Percentiles rank a stretch among this genome's conserved stretches.
phyloP scores from a whole-genome alignment of 1,284 basidiomycete genomes.

The Phellopilus nigrolimitatus region DNA sequence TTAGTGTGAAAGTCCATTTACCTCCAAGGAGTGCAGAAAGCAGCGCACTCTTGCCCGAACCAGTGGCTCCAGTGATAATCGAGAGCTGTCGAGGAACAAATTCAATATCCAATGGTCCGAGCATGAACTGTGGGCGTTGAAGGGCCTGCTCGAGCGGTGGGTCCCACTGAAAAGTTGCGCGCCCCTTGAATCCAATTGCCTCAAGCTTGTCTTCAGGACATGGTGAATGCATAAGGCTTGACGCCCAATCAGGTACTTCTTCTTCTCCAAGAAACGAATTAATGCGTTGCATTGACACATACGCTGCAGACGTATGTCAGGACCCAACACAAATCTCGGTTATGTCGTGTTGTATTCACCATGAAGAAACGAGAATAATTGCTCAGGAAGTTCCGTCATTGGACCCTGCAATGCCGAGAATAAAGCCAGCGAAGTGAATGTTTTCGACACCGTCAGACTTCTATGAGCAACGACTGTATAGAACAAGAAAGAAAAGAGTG shows the following conservation, averaged over 20 bases:
- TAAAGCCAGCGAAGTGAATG: conserved; percentile 62
- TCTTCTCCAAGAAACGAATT: conserved; percentile 56
- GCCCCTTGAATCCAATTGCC: conserved; percentile 51
- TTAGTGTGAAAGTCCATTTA: conserved; percentile 30
- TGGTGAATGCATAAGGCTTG: conserved; percentile 38
- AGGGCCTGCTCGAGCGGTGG: conserved; percentile 30
- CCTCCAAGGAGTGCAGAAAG: conserved; percentile 64
- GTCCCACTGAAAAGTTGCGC: conserved; percentile 57
- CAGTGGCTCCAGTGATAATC: conserved; percentile 70
- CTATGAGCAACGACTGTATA: conserved; percentile 59
- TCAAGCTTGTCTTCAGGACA: conserved; percentile 21
- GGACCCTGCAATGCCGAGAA: conserved; percentile 62
- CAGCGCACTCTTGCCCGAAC: conserved; percentile 74
- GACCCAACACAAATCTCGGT: background rate
- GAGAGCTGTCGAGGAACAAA: conserved; percentile 60
- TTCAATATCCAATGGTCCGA: conserved; percentile 53
- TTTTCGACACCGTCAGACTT: conserved; percentile 59
- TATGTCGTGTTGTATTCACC: conserved; percentile 35
- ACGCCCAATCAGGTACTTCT: conserved; percentile 66
- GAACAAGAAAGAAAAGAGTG: conserved; percentile 56
- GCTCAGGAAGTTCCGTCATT: conserved; percentile 57
- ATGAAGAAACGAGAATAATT: conserved; percentile 59
- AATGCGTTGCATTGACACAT: conserved; percentile 68
- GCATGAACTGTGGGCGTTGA: conserved; percentile 37
- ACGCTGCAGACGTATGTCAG: conserved; percentile 37